Conservation (phyloP, 2,329 filamentous ascomycete species). For the Fusarium transvaalense region DNA sequence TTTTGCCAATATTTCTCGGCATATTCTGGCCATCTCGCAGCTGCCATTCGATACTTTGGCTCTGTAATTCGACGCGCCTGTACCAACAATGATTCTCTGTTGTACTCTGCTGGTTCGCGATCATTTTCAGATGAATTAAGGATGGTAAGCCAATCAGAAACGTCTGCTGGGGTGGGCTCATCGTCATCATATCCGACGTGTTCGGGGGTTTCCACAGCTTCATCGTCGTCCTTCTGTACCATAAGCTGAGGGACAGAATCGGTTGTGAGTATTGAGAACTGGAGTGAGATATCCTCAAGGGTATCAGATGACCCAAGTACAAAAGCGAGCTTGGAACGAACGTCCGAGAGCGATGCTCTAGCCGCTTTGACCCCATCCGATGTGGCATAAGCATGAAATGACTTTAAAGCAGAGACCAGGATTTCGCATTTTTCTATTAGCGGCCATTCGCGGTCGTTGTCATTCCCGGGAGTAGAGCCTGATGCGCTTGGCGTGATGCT, state of each 20-base stretch:
- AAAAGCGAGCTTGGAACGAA: slow-evolving; percentile 44
- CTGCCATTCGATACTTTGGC: slow-evolving; percentile 48
- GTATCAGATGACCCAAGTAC: slow-evolving; percentile 46
- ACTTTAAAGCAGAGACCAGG: slow-evolving; percentile 32
- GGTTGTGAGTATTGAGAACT: slow-evolving; percentile 38
- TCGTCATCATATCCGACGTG: slow-evolving; percentile 10
- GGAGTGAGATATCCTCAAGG: slow-evolving; percentile 38
- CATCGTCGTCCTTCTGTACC: slow-evolving; percentile 7
- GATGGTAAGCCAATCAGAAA: slow-evolving; percentile 41
- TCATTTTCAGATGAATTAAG: slow-evolving; percentile 41
- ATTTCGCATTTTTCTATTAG: slow-evolving; percentile 42
- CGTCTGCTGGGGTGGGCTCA: slow-evolving; percentile 29
- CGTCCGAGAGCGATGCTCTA: slow-evolving; percentile 33
- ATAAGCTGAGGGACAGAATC: slow-evolving; percentile 38
- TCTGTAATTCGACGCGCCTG: slow-evolving; percentile 40
- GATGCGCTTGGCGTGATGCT: slow-evolving; percentile 14
- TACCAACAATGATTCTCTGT: slow-evolving; percentile 41
- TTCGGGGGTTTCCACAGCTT: slow-evolving; percentile 1
- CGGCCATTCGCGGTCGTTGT: slow-evolving; percentile 33
- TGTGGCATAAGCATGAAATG: slow-evolving; percentile 30
- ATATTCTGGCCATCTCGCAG: slow-evolving; percentile 47
- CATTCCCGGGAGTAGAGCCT: slow-evolving; percentile 3
- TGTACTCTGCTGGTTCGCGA: slow-evolving; percentile 49
- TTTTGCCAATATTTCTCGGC: slow-evolving; percentile 49
- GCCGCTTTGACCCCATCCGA: slow-evolving; percentile 41